Percentiles rank a stretch among this genome's conserved stretches.
Conservation (phyloP, 345 rosid species). For the Populus ilicifolia region DNA sequence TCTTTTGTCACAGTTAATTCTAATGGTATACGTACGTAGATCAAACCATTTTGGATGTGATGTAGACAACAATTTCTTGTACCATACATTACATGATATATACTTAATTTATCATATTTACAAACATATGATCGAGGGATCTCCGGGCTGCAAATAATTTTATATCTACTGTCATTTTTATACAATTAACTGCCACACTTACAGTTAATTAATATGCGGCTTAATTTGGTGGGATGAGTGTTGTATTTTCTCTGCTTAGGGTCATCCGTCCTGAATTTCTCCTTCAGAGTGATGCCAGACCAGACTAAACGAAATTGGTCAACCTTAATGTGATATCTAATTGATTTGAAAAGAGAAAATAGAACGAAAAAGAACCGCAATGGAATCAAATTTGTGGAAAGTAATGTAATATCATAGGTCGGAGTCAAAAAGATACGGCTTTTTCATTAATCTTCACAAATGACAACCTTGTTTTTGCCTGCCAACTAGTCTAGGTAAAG, state of each 20-base stretch:
- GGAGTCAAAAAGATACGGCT: conserved; percentile 7
- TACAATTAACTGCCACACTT: too few species aligned
- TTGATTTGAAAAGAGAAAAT: background rate
- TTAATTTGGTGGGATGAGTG: background rate
- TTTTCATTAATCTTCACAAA: conserved; percentile 3
- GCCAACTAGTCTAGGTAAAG: background rate
- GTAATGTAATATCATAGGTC: background rate
- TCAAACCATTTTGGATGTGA: background rate
- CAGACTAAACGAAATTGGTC: background rate
- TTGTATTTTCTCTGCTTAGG: background rate
- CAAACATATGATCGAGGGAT: too few species aligned
- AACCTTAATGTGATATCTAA: background rate
- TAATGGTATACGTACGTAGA: background rate
- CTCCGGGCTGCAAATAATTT: too few species aligned
- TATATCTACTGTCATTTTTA: too few species aligned
- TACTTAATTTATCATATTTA: background rate
- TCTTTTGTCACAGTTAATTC: background rate
- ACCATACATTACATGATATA: background rate
- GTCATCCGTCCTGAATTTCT: background rate
- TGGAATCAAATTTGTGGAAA: background rate
- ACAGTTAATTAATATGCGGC: background rate
- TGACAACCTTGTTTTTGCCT: background rate
- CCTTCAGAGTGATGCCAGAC: background rate
- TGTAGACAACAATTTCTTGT: background rate
- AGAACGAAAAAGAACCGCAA: background rate